phyloP scores from a whole-genome alignment of 805 yeast species.

The Zygosaccharomyces bisporus region DNA sequence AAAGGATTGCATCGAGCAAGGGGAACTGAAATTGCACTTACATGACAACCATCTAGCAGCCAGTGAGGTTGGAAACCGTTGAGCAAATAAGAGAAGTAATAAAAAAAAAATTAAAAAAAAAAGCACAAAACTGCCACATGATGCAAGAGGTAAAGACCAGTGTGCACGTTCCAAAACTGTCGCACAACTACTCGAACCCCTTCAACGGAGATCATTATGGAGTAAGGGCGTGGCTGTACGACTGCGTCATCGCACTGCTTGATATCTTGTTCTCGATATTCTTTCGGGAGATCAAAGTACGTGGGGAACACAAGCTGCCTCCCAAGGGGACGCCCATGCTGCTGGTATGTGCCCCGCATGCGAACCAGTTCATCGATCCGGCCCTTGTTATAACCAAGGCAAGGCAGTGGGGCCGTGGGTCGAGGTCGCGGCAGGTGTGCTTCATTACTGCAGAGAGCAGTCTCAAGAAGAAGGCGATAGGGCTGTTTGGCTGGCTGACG shows the following conservation, averaged over 20 bases:
- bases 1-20: background rate
- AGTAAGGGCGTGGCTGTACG: constrained; percentile 30
- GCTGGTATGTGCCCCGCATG: constrained; percentile 79
- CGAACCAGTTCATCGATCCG: constrained; percentile 84
- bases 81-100: too few relatives aligned
- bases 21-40: background rate
- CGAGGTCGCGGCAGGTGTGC: constrained; percentile 56
- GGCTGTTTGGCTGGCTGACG: constrained; percentile 67
- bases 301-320: constrained; percentile 48
- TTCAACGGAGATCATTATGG: constrained; percentile 29
- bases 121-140: background rate
- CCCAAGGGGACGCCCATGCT: constrained; percentile 50
- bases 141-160: constrained; percentile 3
- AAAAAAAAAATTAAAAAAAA: too few relatives aligned
- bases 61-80: too few relatives aligned
- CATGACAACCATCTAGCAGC: background rate
- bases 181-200: constrained; percentile 21
- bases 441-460: constrained; percentile 83
- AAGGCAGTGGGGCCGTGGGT: constrained; percentile 36
- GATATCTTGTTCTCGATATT: constrained; percentile 41
- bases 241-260: constrained; percentile 29
- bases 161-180: constrained; percentile 28
- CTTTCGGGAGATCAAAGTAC: constrained; percentile 68
- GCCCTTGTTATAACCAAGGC: constrained; percentile 75
- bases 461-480: constrained; percentile 59